These are phyloP conservation scores for Lumnitzera racemosa DNA, from an alignment of 345 rosid genomes.

Conservation along the genomic window DNA sequence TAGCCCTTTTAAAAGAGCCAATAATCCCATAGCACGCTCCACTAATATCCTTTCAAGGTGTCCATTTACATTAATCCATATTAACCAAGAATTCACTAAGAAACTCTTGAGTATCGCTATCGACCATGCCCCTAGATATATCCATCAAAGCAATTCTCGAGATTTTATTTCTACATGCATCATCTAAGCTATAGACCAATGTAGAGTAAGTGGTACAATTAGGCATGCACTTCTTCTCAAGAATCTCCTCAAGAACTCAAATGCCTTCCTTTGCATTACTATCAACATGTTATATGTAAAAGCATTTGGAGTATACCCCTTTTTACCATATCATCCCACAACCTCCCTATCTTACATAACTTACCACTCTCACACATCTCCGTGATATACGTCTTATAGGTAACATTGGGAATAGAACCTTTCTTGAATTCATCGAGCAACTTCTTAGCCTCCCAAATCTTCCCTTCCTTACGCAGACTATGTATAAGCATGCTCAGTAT, in stretches of 20 bases:
- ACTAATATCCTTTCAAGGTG: conserved; percentile 29
- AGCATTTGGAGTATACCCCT: conserved; percentile 60
- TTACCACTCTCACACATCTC: conserved; percentile 78
- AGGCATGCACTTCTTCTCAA: conserved; percentile 60
- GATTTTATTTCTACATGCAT: conserved; percentile 37
- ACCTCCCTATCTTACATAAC: conserved; percentile 55
- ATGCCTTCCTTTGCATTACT: conserved; percentile 68
- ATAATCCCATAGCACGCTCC: conserved; percentile 6
- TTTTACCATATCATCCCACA: conserved; percentile 95
- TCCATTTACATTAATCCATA: conserved; percentile 26
- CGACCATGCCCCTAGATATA: conserved; percentile 37
- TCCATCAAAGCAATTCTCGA: conserved; percentile 40
- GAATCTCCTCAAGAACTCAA: conserved; percentile 67
- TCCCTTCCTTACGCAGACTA: conserved; percentile 79
- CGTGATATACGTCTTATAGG: conserved; percentile 62
- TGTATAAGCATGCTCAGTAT: conserved; percentile 67
- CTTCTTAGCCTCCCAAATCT: conserved; percentile 59
- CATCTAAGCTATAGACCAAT: conserved; percentile 43
- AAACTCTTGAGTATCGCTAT: conserved; percentile 49
- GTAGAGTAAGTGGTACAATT: conserved; percentile 38
- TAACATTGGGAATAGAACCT: conserved; percentile 67
- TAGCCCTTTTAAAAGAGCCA: no score
- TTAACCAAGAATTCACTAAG: conserved; percentile 34
- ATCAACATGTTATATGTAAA: conserved; percentile 69
- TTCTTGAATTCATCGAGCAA: conserved; percentile 69